A percentile compares a stretch with the other conserved stretches of the same genome.
These are phyloP conservation scores for Russula compacta DNA, from an alignment of 768 basidiomycete species.

Conservation along the genomic window DNA sequence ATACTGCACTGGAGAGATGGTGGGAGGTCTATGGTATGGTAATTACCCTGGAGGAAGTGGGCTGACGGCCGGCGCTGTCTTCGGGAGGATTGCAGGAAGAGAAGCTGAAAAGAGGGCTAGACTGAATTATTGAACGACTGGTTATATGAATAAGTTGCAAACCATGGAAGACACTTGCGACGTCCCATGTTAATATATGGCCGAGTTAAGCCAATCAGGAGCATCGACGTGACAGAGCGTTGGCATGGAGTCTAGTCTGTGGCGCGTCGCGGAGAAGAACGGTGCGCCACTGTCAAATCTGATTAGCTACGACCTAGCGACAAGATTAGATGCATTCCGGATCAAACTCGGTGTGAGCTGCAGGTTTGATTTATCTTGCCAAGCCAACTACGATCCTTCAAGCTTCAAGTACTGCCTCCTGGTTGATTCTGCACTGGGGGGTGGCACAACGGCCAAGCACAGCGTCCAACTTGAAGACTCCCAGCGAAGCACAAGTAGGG, in stretches of 20 bases:
- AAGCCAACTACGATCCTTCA: no score
- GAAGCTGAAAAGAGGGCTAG: background rate
- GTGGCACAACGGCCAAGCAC: no score
- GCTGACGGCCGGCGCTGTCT: constrained; percentile 54
- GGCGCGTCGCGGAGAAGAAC: background rate
- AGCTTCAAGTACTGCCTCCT: no score
- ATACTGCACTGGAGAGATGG: constrained; percentile 62
- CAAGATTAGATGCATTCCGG: background rate
- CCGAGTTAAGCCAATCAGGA: no score
- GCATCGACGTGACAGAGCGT: background rate
- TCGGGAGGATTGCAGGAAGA: constrained; percentile 36
- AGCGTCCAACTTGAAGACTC: no score
- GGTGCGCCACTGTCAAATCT: background rate
- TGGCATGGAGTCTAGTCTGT: background rate
- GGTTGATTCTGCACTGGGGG: no score
- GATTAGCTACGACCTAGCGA: background rate
- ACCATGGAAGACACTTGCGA: constrained; percentile 30
- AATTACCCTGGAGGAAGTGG: constrained; percentile 52
- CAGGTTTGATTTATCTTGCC: no score
- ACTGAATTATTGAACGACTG: background rate
- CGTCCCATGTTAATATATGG: background rate
- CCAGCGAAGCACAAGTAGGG: no score
- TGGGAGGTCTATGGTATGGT: constrained; percentile 41
- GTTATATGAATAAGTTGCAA: background rate
- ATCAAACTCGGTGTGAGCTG: no score